Evolutionary conservation across 768 basidiomycete genomes (phyloP), one percentile per base, ranked within the genome.

Genomic region (Pisolithus sp.): DNA sequence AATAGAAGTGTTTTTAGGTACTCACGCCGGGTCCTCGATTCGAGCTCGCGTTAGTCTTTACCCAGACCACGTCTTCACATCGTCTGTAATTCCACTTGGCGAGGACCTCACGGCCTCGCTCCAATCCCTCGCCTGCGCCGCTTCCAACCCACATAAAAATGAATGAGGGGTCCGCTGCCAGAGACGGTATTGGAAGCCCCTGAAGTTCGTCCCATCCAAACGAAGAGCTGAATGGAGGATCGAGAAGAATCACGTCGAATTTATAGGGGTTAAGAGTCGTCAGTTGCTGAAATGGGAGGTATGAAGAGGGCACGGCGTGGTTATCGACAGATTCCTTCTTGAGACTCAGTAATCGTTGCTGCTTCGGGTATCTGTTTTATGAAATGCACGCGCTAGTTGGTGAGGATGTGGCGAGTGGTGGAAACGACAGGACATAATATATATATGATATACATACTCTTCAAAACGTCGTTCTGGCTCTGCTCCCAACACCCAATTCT

Each of bases 51-150:
- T 97, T 99, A 43, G 92, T 94, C 72, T 92, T 93, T 51, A 96
- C 86, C 94, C 93, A 98, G 5, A 96, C 90, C n/a, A 99, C 89
- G 63, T 98, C 96, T 61, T 98, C 96, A 61, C 93, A 96, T 47
- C 95, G 71, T 40, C 93, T 74, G 64, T 93, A 95, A 4, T 95
- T 96, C 94, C 95, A 99, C 67, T 82, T 87, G 1, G 85, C 88
- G 37, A 99, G 77, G 24, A 94, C 74, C 67, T 97, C 95, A 34
- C 94, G 73, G 0, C 96, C 96, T 31, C 86, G 77, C 65, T 99
- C 95, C 24, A 98, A 75, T 0, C 93, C 96, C 46, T 90, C 91
- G 2, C 86, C 84, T 6, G 88, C 87, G 2, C 93, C 93, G 55
- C 82, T 85, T 5, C 96, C 96, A 2, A 96, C 93, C 95, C 95